Conservation (phyloP, 1,284 basidiomycete species). For the Rhodotorula glutinis region DNA sequence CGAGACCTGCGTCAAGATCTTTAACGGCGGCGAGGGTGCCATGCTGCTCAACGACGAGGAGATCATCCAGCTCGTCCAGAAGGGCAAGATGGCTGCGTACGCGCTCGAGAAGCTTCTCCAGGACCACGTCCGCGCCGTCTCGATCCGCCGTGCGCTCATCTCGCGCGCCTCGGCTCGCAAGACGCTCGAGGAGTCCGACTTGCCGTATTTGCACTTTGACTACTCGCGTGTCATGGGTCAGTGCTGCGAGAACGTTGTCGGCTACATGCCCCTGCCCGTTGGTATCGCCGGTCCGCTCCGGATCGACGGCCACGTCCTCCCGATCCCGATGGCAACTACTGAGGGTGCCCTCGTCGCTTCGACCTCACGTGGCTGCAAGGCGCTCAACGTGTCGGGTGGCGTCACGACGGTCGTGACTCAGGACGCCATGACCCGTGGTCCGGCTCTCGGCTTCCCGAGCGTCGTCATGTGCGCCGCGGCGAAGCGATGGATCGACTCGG, state of each 20-base stretch:
- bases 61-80: conserved; percentile 80
- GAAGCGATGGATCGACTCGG: conserved; percentile 83
- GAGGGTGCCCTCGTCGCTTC: conserved; percentile 98
- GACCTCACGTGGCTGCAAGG: conserved; percentile 95
- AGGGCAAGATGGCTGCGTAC: conserved; percentile 90
- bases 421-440: conserved; percentile 98
- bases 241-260: conserved; percentile 98
- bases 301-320: conserved; percentile 79
- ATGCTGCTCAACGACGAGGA: conserved; percentile 83
- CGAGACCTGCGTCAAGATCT: conserved; percentile 81
- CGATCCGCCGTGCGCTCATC: conserved; percentile 81
- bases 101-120: conserved; percentile 89
- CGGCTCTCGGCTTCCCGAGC: conserved; percentile 91
- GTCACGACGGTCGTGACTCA: conserved; percentile 89
- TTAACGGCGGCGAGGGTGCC: conserved; percentile 66
- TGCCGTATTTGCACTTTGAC: conserved; percentile 85
- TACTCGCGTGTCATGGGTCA: conserved; percentile 93
- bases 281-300: conserved; percentile 95
- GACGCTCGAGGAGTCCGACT: conserved; percentile 75
- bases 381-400: conserved; percentile 91
- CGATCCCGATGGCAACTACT: conserved; percentile 98
- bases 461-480: conserved; percentile 75
- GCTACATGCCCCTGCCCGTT: conserved; percentile 92
- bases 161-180: conserved; percentile 83
- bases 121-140: conserved; percentile 81